Conservation (phyloP, 768 basidiomycete species). For the Trametes meyenii region DNA sequence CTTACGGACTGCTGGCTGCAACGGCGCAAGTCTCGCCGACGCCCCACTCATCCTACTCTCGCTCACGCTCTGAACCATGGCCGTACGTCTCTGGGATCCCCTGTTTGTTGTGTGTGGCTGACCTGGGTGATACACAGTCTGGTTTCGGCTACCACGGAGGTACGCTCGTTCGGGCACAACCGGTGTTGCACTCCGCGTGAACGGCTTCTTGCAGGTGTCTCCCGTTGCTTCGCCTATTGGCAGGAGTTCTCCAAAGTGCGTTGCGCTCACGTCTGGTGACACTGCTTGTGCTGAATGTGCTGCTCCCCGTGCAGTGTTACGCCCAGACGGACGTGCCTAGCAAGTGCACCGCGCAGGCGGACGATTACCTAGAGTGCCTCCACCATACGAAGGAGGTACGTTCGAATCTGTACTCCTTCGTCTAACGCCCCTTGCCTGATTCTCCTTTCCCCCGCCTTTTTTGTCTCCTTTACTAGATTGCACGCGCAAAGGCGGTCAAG, state of each 20-base stretch:
- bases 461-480: slow-evolving; percentile 43
- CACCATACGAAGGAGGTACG: slow-evolving; percentile 88
- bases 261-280: not conserved
- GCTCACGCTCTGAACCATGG: slow-evolving; percentile 36
- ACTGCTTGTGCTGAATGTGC: not conserved
- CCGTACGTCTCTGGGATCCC: slow-evolving; percentile 35
- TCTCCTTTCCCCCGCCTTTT: slow-evolving; percentile 1
- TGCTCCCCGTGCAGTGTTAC: slow-evolving; percentile 65
- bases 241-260: slow-evolving; percentile 81
- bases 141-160: slow-evolving; percentile 46
- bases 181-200: not conserved
- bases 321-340: slow-evolving; percentile 73
- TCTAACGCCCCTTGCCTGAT: not conserved
- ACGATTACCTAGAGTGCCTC: slow-evolving; percentile 91
- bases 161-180: not conserved
- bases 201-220: slow-evolving; percentile 58
- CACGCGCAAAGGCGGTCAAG: slow-evolving; percentile 70
- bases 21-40: slow-evolving; percentile 3
- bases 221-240: slow-evolving; percentile 91
- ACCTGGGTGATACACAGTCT: slow-evolving; percentile 44
- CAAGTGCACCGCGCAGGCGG: slow-evolving; percentile 70
- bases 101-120: not conserved
- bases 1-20: not conserved
- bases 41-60: slow-evolving; percentile 14
- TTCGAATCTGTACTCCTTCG: not conserved